These are phyloP conservation scores for Alternaria brassicicola DNA, from an alignment of 2,329 filamentous ascomycete genomes.

Conservation along the genomic window DNA sequence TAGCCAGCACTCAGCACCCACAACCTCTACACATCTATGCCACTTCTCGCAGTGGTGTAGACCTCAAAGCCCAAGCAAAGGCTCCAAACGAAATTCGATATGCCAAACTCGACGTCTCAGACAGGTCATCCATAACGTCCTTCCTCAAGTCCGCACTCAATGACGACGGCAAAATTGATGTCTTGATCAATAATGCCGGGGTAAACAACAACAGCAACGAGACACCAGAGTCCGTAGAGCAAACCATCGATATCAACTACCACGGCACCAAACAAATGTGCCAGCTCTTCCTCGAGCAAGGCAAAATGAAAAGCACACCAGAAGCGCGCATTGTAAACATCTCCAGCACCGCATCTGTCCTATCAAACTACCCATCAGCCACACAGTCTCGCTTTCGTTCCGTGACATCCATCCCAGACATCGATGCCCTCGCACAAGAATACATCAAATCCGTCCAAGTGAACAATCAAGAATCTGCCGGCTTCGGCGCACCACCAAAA, in stretches of 20 bases:
- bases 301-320: constrained; percentile 5
- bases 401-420: background rate
- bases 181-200: constrained; percentile 34
- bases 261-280: constrained; percentile 27
- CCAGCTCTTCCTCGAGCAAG: constrained; percentile 14
- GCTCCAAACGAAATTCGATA: constrained; percentile 20
- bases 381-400: constrained; percentile 7
- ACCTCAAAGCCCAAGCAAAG: constrained; percentile 10
- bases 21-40: constrained; percentile 26
- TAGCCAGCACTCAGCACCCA: constrained; percentile 19
- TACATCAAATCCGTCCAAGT: constrained; percentile 3
- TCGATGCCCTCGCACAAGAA: constrained; percentile 9
- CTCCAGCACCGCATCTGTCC: constrained; percentile 11
- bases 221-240: constrained; percentile 8
- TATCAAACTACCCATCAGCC: constrained; percentile 11
- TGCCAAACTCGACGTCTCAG: constrained; percentile 22
- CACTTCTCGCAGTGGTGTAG: constrained; percentile 25
- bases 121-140: constrained; percentile 18
- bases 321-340: constrained; percentile 26
- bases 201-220: constrained; percentile 25
- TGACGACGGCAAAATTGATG: constrained; percentile 14
- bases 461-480: constrained; percentile 4
- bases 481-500: constrained; percentile 16
- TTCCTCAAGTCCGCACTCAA: constrained; percentile 14
- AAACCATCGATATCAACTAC: constrained; percentile 26